Percentiles rank a stretch among this genome's conserved stretches.
These are phyloP conservation scores for Tetragonia tetragonoides DNA, from an alignment of 148 eudicot species.

Conservation along the genomic window DNA sequence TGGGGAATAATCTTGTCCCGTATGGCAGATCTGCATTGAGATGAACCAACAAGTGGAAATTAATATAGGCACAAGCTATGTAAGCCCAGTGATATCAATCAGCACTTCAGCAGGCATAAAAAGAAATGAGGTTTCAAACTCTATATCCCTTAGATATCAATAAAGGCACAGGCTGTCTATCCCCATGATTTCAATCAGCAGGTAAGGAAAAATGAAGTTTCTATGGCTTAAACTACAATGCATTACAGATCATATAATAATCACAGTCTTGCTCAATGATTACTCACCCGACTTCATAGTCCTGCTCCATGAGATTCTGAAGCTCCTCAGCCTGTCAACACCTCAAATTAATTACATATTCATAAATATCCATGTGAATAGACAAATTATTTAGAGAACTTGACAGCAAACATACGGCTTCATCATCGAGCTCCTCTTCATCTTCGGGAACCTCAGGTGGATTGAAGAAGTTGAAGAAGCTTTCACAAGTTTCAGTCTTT, in stretches of 20 bases:
- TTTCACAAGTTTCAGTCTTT: slow-evolving; percentile 70
- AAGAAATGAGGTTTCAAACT: neutral
- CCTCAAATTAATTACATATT: neutral
- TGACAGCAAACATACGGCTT: slow-evolving; percentile 42
- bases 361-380: neutral
- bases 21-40: slow-evolving; percentile 52
- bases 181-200: neutral
- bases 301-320: slow-evolving; percentile 81
- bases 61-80: neutral
- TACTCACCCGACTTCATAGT: slow-evolving; percentile 90
- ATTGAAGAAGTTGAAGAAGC: slow-evolving; percentile 87
- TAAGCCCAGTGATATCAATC: neutral
- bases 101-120: neutral
- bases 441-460: slow-evolving; percentile 93
- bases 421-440: slow-evolving; percentile 77
- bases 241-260: neutral
- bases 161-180: neutral
- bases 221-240: neutral
- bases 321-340: slow-evolving; percentile 75
- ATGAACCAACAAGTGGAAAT: neutral
- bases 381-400: neutral
- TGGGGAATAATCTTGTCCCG: slow-evolving; percentile 79
- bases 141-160: no score
- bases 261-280: neutral
- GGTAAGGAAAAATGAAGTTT: neutral